Evolutionary conservation across 352 stramenopile genomes (phyloP), one percentile per base, ranked within the genome.

Genomic region (Phytophthora quininea): DNA sequence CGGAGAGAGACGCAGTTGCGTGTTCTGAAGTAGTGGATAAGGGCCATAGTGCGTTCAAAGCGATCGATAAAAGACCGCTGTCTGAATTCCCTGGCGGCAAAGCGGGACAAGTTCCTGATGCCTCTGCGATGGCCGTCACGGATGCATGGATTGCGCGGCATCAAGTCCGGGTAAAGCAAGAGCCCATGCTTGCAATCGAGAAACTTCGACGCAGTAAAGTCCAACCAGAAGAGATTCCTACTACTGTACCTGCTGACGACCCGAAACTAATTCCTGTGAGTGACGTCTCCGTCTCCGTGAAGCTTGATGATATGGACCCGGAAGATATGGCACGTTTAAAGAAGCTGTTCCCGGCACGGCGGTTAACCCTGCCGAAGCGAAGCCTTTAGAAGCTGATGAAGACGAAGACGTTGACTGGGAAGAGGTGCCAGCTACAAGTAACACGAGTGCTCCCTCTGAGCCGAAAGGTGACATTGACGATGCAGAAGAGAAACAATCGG

Each of bases 181-280:
- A 90, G 45, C 73, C 80, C 4, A 61, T 73, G 19, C 73, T 88
- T 11, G 77, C 70, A 14, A 88, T 86, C 35, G 76, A 89, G 37
- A 75, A 66, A 46, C 58, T 74, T 2, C 76, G 81, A 6, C 47
- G 42, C 24, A 57, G 66, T 31, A 53, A 67, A n/a, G 62, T 87
- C 14, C 73, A 69, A 29, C 56, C 27, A 33, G 50, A 71, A 37
- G 19, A 43, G 14, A 6, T 43, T 8, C n/a, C 31, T 40, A 11
- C 45, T 52, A 1, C 12, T 43, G 1, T 40, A 4, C 54, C 24
- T 7, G 55, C 24, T 54, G 30, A 40, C 42, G 29, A 14, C 15
- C 54, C 45, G 24, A 40, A 57, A 38, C 33, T 43, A 14, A 15
- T 40, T 10, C n/a, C 47, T 53, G n/a, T 51, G 33, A 48, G 52